Conservation (phyloP, 768 basidiomycete species). For the Galerina marginata region DNA sequence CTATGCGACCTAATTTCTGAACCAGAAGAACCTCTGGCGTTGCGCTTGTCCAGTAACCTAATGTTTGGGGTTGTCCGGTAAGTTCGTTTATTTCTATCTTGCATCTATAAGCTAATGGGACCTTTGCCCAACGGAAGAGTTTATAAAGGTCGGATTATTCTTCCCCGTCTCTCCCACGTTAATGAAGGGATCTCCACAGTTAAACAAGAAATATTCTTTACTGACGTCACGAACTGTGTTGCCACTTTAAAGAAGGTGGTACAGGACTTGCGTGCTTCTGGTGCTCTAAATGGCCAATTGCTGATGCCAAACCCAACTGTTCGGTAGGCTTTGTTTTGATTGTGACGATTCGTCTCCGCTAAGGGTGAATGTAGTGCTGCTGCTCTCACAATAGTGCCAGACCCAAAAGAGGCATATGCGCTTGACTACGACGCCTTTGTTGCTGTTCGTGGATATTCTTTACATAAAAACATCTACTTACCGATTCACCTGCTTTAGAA, state of each 20-base stretch:
- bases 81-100: neutral
- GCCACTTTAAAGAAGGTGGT: slow-evolving; percentile 80
- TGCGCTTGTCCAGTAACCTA: slow-evolving; percentile 86
- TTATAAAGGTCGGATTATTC: slow-evolving; percentile 45
- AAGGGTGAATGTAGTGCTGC: slow-evolving; percentile 43
- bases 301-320: slow-evolving; percentile 75
- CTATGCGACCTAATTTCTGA: slow-evolving; percentile 82
- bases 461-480: neutral
- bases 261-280: slow-evolving; percentile 59
- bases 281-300: slow-evolving; percentile 54
- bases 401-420: slow-evolving; percentile 52
- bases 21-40: slow-evolving; percentile 85
- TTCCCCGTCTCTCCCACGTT: neutral
- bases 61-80: slow-evolving; percentile 91
- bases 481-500: slow-evolving; percentile 41
- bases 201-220: slow-evolving; percentile 83
- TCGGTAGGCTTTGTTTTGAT: slow-evolving; percentile 43
- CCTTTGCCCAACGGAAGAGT: slow-evolving; percentile 29
- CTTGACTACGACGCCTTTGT: slow-evolving; percentile 73
- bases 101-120: neutral
- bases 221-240: slow-evolving; percentile 82
- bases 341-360: slow-evolving; percentile 3
- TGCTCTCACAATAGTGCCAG: slow-evolving; percentile 55
- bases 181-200: slow-evolving; percentile 44
- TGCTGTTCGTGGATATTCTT: slow-evolving; percentile 46